These are phyloP conservation scores for Daldinia childiae DNA, from an alignment of 495 filamentous ascomycete genomes.

Conservation along the genomic window DNA sequence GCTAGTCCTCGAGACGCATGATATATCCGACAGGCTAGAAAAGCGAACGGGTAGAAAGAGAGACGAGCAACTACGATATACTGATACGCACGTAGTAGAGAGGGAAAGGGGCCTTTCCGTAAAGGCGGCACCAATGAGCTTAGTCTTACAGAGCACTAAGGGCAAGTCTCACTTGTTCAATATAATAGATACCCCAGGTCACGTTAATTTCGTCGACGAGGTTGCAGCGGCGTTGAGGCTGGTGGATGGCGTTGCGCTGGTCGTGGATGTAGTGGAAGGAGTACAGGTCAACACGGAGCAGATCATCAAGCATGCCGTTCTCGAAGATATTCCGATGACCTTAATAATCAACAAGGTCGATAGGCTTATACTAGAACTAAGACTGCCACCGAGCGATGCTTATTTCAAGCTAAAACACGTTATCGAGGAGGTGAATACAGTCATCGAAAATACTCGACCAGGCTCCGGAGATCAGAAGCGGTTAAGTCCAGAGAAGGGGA, in stretches of 20 bases:
- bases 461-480: slow-evolving; percentile 82
- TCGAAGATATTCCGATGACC: slow-evolving; percentile 88
- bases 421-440: slow-evolving; percentile 95
- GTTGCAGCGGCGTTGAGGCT: slow-evolving; percentile 87
- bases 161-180: slow-evolving; percentile 98
- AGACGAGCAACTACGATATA: slow-evolving; percentile 94
- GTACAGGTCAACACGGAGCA: slow-evolving; percentile 97
- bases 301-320: slow-evolving; percentile 92
- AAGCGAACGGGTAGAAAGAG: slow-evolving; percentile 81
- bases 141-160: slow-evolving; percentile 85
- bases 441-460: slow-evolving; percentile 88
- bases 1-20: slow-evolving; percentile 94
- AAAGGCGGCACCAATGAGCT: slow-evolving; percentile 93
- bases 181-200: slow-evolving; percentile 93
- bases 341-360: slow-evolving; percentile 98
- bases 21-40: slow-evolving; percentile 77
- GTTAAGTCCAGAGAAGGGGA: slow-evolving; percentile 94
- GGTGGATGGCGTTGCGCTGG: slow-evolving; percentile 89
- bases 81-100: slow-evolving; percentile 89
- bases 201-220: slow-evolving; percentile 98
- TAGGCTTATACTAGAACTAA: slow-evolving; percentile 90
- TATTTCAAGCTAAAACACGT: slow-evolving; percentile 99
- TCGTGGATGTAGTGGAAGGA: slow-evolving; percentile 98
- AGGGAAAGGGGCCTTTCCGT: slow-evolving; percentile 91
- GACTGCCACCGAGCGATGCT: slow-evolving; percentile 92